A percentile compares a stretch with the other conserved stretches of the same genome.
phyloP scores from a whole-genome alignment of 345 rosid species.

The Citrus australasica region DNA sequence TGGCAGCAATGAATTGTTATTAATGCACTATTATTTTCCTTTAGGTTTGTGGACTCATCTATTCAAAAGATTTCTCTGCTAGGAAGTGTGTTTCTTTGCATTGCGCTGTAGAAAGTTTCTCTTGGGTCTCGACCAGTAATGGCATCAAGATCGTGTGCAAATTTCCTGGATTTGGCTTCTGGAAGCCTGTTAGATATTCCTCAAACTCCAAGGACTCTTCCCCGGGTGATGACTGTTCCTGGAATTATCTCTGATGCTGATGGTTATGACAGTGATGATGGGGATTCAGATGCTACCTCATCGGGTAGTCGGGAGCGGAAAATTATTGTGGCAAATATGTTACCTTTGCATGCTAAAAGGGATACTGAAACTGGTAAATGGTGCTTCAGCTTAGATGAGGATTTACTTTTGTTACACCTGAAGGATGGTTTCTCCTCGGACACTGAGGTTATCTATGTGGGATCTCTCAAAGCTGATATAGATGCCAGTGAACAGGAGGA shows the following conservation, averaged over 20 bases:
- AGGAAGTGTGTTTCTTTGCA: constrained; percentile 11
- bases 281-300: constrained; percentile 50
- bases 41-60: constrained; percentile 17
- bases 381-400: constrained; percentile 63
- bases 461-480: constrained; percentile 63
- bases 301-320: constrained; percentile 43
- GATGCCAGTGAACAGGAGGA: constrained; percentile 60
- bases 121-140: constrained; percentile 25
- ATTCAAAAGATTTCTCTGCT: neutral
- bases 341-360: constrained; percentile 47
- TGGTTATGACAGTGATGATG: constrained; percentile 39
- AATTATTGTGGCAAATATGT: constrained; percentile 56
- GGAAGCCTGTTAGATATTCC: constrained; percentile 58
- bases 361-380: constrained; percentile 45
- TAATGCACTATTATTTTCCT: neutral
- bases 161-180: constrained; percentile 55
- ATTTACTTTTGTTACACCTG: constrained; percentile 52
- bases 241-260: constrained; percentile 69
- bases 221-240: constrained; percentile 69
- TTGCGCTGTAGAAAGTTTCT: neutral
- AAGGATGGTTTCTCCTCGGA: constrained; percentile 61
- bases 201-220: constrained; percentile 60
- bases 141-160: constrained; percentile 58
- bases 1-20: neutral
- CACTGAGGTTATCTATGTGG: constrained; percentile 65